phyloP scores from a whole-genome alignment of 1,139 yeast genomes.

The Eremothecium gossypii region DNA sequence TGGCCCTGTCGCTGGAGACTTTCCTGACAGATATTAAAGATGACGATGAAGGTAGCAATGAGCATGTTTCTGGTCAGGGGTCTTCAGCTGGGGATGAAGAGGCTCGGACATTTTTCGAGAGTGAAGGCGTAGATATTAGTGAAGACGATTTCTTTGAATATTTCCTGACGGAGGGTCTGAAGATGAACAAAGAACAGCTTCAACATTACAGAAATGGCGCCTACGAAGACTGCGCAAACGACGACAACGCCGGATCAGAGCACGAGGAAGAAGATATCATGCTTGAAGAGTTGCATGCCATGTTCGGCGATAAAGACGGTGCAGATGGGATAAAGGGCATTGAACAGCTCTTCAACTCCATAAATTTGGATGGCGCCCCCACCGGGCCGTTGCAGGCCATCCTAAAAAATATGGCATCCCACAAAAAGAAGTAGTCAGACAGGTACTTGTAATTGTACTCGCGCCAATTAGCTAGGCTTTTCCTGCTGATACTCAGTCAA shows the following conservation, averaged over 20 bases:
- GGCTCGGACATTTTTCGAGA: conserved; percentile 22
- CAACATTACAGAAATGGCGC: conserved; percentile 3
- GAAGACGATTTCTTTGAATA: conserved; percentile 60
- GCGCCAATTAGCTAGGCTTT: no score
- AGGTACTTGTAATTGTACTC: no score
- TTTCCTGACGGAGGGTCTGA: conserved; percentile 44
- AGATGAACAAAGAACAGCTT: conserved; percentile 19
- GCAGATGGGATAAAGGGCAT: conserved; percentile 25
- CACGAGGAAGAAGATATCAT: conserved; percentile 5
- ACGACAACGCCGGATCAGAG: not conserved
- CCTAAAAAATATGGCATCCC: conserved; percentile 7
- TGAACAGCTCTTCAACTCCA: conserved; percentile 20
- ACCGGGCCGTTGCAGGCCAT: conserved; percentile 29
- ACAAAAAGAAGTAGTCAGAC: not conserved
- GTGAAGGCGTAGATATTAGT: conserved; percentile 36
- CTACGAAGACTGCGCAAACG: no score
- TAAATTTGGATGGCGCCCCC: conserved; percentile 28
- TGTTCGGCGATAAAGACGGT: conserved; percentile 14
- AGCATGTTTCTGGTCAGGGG: conserved; percentile 10
- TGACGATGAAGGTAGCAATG: conserved; percentile 22
- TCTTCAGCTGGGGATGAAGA: conserved; percentile 19
- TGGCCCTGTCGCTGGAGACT: conserved; percentile 6
- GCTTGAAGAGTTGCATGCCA: conserved; percentile 14
- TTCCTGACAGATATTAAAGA: conserved; percentile 8
- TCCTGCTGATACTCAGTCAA: conserved; percentile 12